Evolutionary conservation across 2,329 filamentous ascomycete genomes (phyloP).

Genomic region (Talaromyces sp.): DNA sequence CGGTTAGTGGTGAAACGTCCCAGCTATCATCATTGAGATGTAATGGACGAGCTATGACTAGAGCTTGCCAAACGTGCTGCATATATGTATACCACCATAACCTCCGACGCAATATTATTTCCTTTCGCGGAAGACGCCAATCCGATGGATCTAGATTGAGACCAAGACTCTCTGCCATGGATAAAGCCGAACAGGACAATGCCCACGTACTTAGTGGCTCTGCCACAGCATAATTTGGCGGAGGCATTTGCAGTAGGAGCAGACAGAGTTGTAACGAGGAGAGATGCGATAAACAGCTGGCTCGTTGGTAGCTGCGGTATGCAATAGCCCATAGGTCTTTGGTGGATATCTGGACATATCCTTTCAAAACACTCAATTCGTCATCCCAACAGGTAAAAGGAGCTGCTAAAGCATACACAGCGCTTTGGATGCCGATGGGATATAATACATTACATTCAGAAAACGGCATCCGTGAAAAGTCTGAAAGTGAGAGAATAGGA

Average conservation of each 20-base stretch:
- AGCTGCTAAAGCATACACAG: neutral
- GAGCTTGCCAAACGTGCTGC: conserved; percentile 3
- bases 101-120: conserved; percentile 4
- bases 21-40: conserved; percentile 6
- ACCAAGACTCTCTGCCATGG: neutral
- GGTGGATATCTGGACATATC: neutral
- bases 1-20: neutral
- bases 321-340: conserved; percentile 1
- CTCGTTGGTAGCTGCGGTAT: conserved; percentile 1
- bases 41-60: neutral
- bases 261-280: conserved; percentile 4
- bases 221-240: conserved; percentile 4
- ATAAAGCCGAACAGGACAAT: conserved; percentile 1
- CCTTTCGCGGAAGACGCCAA: conserved; percentile 4
- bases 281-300: neutral
- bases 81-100: conserved; percentile 9
- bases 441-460: neutral
- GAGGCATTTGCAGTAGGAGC: neutral
- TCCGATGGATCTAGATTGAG: conserved; percentile 7
- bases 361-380: conserved; percentile 1
- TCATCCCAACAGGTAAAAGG: conserved; percentile 3
- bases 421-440: conserved; percentile 5
- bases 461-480: conserved; percentile 1
- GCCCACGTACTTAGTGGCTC: conserved; percentile 1
- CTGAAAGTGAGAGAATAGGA: conserved; percentile 1